Conservation (phyloP, 1,284 basidiomycete genomes). For the Cryptococcus sp. region DNA sequence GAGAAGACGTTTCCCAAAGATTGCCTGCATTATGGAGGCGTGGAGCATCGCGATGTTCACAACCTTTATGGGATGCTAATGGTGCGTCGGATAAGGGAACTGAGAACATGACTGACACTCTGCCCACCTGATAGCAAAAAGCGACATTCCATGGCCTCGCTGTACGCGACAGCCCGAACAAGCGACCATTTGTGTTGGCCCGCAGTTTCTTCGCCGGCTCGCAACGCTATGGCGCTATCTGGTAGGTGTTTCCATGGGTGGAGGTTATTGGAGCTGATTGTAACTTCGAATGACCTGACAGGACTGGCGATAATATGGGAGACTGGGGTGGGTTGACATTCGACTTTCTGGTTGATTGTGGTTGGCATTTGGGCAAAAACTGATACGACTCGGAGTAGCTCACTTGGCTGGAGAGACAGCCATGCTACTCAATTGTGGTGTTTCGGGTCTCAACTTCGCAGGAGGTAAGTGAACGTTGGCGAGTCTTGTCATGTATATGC, state of each 20-base stretch:
- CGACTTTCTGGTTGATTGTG: too few relatives aligned
- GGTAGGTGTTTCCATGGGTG: slow-evolving; percentile 56
- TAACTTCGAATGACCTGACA: slow-evolving; percentile 2
- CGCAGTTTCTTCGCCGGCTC: slow-evolving; percentile 94
- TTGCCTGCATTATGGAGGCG: slow-evolving; percentile 81
- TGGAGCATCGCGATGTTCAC: slow-evolving; percentile 92
- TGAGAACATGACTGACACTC: neutral
- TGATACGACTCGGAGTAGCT: slow-evolving; percentile 47
- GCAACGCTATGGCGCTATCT: slow-evolving; percentile 94
- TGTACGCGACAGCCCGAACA: slow-evolving; percentile 70
- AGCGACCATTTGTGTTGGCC: slow-evolving; percentile 95
- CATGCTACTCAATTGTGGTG: slow-evolving; percentile 86
- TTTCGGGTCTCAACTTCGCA: slow-evolving; percentile 91
- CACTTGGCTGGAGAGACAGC: slow-evolving; percentile 92
- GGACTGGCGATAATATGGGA: slow-evolving; percentile 93
- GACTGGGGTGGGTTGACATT: slow-evolving; percentile 68
- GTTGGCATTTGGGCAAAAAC: neutral
- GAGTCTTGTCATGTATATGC: neutral
- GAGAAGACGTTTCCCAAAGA: slow-evolving; percentile 98
- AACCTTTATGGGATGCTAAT: slow-evolving; percentile 56
- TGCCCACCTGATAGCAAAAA: slow-evolving; percentile 63
- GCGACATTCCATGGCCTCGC: slow-evolving; percentile 80
- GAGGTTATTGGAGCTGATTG: neutral
- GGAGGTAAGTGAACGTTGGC: slow-evolving; percentile 65
- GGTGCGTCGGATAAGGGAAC: slow-evolving; percentile 35